Conservation (phyloP, 2,329 filamentous ascomycete species). For the Monosporascus cannonballus region DNA sequence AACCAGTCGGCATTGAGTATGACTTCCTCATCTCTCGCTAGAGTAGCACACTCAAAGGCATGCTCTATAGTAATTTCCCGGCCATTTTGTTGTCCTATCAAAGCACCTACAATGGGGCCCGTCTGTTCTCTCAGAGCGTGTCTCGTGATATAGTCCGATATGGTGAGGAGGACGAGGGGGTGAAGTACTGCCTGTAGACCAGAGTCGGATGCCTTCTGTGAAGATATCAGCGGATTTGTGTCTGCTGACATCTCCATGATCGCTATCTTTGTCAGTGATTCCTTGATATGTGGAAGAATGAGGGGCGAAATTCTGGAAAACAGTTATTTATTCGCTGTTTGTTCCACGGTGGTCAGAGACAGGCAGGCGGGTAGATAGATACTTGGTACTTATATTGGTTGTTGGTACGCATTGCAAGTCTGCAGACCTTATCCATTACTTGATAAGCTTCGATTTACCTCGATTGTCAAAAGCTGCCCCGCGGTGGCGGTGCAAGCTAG, state of each 20-base stretch:
- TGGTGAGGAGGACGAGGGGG: conserved; percentile 88
- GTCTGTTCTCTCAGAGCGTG: conserved; percentile 71
- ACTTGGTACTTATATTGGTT: neutral
- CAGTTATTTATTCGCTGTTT: too few species aligned
- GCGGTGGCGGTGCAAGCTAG: too few species aligned
- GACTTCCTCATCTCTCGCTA: conserved; percentile 47
- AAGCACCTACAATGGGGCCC: conserved; percentile 75
- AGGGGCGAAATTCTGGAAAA: neutral
- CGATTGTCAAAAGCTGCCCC: too few species aligned
- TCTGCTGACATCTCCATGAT: conserved; percentile 40
- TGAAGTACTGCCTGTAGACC: conserved; percentile 79
- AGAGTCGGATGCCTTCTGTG: conserved; percentile 63
- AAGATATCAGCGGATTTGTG: conserved; percentile 56
- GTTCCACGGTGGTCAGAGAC: too few species aligned
- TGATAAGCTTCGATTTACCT: too few species aligned
- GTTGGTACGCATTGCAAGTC: too few species aligned
- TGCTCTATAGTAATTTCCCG: conserved; percentile 88
- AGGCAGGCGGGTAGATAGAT: neutral
- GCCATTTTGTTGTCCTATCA: conserved; percentile 89
- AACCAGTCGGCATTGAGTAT: conserved; percentile 69
- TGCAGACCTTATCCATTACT: too few species aligned
- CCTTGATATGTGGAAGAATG: neutral
- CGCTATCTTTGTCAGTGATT: neutral
- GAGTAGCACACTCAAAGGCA: conserved; percentile 75
- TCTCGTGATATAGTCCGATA: conserved; percentile 93